A percentile compares a stretch with the other conserved stretches of the same genome.
Conservation (phyloP, 805 yeast species). For the Blastobotrys peoriensis region DNA sequence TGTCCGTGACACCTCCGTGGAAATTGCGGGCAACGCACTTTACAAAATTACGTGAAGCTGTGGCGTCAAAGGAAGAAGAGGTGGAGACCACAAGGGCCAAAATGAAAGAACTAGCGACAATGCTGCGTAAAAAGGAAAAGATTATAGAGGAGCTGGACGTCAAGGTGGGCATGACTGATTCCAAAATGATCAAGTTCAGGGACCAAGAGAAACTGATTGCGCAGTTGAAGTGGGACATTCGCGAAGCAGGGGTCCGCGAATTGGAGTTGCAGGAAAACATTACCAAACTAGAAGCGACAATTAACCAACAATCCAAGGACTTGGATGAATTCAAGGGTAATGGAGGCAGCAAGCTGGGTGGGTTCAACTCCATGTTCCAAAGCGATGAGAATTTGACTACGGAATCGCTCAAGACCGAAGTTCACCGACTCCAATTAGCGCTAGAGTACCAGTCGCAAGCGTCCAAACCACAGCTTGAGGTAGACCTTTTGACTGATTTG, state of each 20-base stretch:
- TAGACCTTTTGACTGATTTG: background rate
- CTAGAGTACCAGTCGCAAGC: slow-evolving; percentile 1
- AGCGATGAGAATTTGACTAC: slow-evolving; percentile 7
- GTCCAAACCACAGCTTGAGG: background rate
- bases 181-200: slow-evolving; percentile 19
- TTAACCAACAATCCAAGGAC: slow-evolving; percentile 12
- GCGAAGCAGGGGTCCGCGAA: slow-evolving; percentile 6
- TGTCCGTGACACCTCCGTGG: slow-evolving; percentile 21
- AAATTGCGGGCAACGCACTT: slow-evolving; percentile 14
- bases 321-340: slow-evolving; percentile 11
- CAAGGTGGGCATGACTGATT: slow-evolving; percentile 17
- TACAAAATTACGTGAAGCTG: slow-evolving; percentile 7
- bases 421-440: slow-evolving; percentile 9
- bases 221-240: slow-evolving; percentile 12
- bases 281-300: slow-evolving; percentile 5
- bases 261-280: slow-evolving; percentile 12
- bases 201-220: slow-evolving; percentile 19
- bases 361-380: slow-evolving; percentile 6
- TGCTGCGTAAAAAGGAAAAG: slow-evolving; percentile 18
- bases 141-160: slow-evolving; percentile 24
- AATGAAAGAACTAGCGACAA: slow-evolving; percentile 14
- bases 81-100: slow-evolving; percentile 18
- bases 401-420: slow-evolving; percentile 11
- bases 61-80: slow-evolving; percentile 8
- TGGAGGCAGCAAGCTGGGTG: no score